These are phyloP conservation scores for Aurifilum marmelostoma DNA, from an alignment of 2,329 filamentous ascomycete species.

Conservation along the genomic window DNA sequence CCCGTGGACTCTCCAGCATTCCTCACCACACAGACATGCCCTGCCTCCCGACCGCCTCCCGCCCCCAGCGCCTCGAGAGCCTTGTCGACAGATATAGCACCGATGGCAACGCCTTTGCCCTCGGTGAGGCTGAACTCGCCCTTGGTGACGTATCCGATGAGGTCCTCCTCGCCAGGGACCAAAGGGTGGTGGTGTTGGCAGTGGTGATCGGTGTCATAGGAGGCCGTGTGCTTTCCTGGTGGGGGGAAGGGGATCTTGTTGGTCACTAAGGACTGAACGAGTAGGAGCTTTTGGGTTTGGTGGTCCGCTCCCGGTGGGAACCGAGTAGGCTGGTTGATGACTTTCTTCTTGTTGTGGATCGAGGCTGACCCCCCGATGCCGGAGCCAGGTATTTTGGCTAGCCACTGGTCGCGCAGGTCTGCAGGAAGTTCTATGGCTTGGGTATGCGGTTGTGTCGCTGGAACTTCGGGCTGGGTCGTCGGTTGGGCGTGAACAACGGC, in stretches of 20 bases:
- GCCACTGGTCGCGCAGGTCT: constrained; percentile 71
- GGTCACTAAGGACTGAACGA: constrained; percentile 53
- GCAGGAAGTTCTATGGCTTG: constrained; percentile 40
- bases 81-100: constrained; percentile 65
- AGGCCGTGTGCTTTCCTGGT: constrained; percentile 38
- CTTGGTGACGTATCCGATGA: constrained; percentile 89
- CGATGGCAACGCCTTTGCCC: constrained; percentile 77
- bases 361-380: constrained; percentile 33
- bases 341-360: constrained; percentile 31
- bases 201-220: constrained; percentile 37
- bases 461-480: constrained; percentile 48
- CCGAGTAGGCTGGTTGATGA: constrained; percentile 34
- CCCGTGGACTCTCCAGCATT: constrained; percentile 79
- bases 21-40: constrained; percentile 74
- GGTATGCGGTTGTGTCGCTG: constrained; percentile 46
- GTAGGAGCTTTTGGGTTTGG: constrained; percentile 46
- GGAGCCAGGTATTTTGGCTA: constrained; percentile 42
- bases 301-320: constrained; percentile 36
- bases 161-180: constrained; percentile 73
- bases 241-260: constrained; percentile 43
- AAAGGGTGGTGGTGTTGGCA: constrained; percentile 58
- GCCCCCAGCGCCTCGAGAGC: constrained; percentile 49
- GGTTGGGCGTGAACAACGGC: constrained; percentile 28
- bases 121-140: constrained; percentile 81
- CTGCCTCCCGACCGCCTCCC: constrained; percentile 42